These are phyloP conservation scores for Salix dunnii DNA, from an alignment of 345 rosid genomes.

Conservation along the genomic window DNA sequence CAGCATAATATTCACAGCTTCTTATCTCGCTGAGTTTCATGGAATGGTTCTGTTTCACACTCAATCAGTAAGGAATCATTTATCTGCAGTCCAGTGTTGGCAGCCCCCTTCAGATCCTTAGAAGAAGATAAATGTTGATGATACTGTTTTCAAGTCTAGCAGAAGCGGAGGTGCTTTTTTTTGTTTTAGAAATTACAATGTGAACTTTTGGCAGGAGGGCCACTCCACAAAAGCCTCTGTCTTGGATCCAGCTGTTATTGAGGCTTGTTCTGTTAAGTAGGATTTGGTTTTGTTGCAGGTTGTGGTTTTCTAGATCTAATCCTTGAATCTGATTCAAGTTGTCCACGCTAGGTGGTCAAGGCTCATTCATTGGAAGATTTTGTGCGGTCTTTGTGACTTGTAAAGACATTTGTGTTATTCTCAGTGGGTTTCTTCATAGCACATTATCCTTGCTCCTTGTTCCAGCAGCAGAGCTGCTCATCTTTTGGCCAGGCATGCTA, in stretches of 20 bases:
- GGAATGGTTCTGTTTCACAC: no score
- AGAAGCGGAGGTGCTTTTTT: neutral
- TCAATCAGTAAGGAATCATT: no score
- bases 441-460: neutral
- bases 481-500: neutral
- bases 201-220: neutral
- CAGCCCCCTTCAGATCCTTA: no score
- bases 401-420: neutral
- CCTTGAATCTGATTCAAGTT: neutral
- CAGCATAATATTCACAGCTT: no score
- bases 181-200: neutral
- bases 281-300: neutral
- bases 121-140: no score
- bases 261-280: neutral
- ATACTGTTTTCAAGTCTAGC: neutral
- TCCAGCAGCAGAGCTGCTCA: neutral
- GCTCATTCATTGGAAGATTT: neutral
- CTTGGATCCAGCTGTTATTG: neutral
- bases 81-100: no score
- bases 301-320: neutral
- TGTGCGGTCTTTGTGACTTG: neutral
- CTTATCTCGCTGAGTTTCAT: no score
- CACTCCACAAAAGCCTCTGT: neutral
- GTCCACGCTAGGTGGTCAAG: neutral
- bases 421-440: neutral